Evolutionary conservation across 2,329 filamentous ascomycete species (phyloP).

Genomic region (Incumbomyces lentus): DNA sequence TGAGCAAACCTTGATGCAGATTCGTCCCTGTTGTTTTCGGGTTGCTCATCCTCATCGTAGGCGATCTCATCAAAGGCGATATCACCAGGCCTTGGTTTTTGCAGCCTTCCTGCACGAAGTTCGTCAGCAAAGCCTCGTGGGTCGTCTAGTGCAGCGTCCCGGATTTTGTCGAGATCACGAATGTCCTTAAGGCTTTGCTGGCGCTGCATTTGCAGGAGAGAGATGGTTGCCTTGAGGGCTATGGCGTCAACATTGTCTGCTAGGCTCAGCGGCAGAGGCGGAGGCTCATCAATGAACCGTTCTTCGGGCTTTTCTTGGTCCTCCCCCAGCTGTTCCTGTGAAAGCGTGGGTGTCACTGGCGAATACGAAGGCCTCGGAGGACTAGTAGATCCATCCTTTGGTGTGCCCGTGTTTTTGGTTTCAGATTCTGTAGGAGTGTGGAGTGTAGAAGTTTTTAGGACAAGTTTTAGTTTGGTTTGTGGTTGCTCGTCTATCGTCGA

Average conservation of each 20-base stretch:
- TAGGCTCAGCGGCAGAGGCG: slow-evolving; percentile 36
- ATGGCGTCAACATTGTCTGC: slow-evolving; percentile 71
- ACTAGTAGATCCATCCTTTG: slow-evolving; percentile 16
- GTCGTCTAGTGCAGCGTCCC: slow-evolving; percentile 58
- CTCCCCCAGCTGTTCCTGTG: slow-evolving; percentile 19
- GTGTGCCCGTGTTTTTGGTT: neutral
- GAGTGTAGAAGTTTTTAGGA: slow-evolving; percentile 7
- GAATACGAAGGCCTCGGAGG: slow-evolving; percentile 36
- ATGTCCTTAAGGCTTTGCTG: slow-evolving; percentile 69
- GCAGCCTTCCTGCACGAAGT: slow-evolving; percentile 52
- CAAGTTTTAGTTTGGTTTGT: slow-evolving; percentile 9
- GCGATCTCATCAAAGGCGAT: slow-evolving; percentile 24
- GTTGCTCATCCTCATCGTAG: slow-evolving; percentile 24
- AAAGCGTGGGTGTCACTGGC: slow-evolving; percentile 36
- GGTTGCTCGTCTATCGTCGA: slow-evolving; percentile 1
- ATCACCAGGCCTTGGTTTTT: slow-evolving; percentile 21
- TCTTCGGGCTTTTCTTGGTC: slow-evolving; percentile 8
- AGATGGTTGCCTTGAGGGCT: slow-evolving; percentile 73
- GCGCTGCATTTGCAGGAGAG: slow-evolving; percentile 76
- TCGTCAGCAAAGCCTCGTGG: slow-evolving; percentile 64
- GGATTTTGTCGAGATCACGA: slow-evolving; percentile 56
- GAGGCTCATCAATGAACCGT: slow-evolving; percentile 21
- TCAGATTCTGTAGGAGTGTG: neutral
- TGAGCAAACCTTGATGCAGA: slow-evolving; percentile 42
- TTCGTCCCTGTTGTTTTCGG: slow-evolving; percentile 7